A percentile compares a stretch with the other conserved stretches of the same genome.
Conservation (phyloP, 129 eudicot species). For the Dittrichia graveolens region DNA sequence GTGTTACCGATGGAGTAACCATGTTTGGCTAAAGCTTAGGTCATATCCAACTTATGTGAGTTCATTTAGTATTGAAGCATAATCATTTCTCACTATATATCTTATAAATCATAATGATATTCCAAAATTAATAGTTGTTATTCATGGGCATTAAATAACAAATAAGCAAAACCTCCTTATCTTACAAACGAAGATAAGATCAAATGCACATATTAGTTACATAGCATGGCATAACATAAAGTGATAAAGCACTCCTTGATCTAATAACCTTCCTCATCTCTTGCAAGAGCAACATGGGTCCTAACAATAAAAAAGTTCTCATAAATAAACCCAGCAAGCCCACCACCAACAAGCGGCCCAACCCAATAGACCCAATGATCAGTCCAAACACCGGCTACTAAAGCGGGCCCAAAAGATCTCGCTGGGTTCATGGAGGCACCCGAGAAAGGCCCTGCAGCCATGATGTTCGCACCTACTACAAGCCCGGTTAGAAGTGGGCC, state of each 20-base stretch:
- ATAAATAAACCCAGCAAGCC: conserved; percentile 68
- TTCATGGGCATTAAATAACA: no score
- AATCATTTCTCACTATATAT: no score
- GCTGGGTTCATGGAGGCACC: conserved; percentile 99
- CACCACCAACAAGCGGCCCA: conserved; percentile 91
- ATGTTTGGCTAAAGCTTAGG: no score
- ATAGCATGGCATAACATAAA: neutral
- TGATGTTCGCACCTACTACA: conserved; percentile 83
- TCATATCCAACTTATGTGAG: no score
- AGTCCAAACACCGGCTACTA: conserved; percentile 81
- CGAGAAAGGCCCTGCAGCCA: conserved; percentile 82
- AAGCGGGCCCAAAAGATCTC: conserved; percentile 90
- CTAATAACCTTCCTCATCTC: conserved; percentile 46
- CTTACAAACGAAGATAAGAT: neutral
- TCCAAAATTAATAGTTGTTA: no score
- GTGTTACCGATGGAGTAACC: no score
- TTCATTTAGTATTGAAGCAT: no score
- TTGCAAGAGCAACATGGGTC: conserved; percentile 49
- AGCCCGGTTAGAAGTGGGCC: conserved; percentile 84
- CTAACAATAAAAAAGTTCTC: conserved; percentile 64
- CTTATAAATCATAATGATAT: no score
- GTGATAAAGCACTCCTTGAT: neutral
- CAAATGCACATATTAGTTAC: conserved; percentile 1
- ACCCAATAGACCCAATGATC: conserved; percentile 94
- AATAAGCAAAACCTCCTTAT: no score